Evolutionary conservation across 2,329 filamentous ascomycete species (phyloP), one percentile per base, ranked within the genome.

Genomic region (Cyclaneusma minus): DNA sequence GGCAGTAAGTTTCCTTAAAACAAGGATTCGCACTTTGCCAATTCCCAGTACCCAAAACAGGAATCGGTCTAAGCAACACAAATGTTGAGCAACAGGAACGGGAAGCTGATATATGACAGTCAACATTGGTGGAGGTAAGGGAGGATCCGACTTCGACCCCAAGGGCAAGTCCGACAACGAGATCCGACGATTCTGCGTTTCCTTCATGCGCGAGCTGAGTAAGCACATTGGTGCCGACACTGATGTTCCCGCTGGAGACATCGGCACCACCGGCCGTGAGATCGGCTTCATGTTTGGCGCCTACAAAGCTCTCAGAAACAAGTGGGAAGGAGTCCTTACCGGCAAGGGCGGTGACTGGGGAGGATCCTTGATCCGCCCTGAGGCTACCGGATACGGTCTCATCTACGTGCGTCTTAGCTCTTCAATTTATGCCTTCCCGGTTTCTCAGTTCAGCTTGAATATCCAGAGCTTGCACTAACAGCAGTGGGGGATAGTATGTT

Each of bases 91-190:
- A n/a, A n/a, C n/a, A n/a, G n/a, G n/a, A n/a, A n/a, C n/a, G n/a
- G n/a, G n/a, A n/a, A n/a, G n/a, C n/a, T 28, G 19, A 16, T 29
- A 24, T 31, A 7, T n/a, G 13, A 21, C 34, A 80, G 73, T 91
- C 48, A 82, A 71, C 62, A 94, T 98, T 74, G 89, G 89, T 40
- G 89, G 89, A 61, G 89, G 80, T 49, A 95, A 95, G 66, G 89
- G 89, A 60, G 89, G 89, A 48, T 77, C 87, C 53, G 89, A 95
- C 65, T 95, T 98, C 55, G 84, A 95, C 60, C 89, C 89, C 55
- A 98, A 95, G 72, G 85, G 84, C 63, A 95, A 94, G 71, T 80
- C 77, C 29, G 85, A 98, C 60, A 80, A 73, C 54, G 89, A 95
- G 69, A 95, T 95, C 61, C 81, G 89, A 49, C 81, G 82, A 51